Percentiles rank a stretch among this genome's conserved stretches.
phyloP scores from a whole-genome alignment of 768 basidiomycete species.

The Tylopilus subfusipes region DNA sequence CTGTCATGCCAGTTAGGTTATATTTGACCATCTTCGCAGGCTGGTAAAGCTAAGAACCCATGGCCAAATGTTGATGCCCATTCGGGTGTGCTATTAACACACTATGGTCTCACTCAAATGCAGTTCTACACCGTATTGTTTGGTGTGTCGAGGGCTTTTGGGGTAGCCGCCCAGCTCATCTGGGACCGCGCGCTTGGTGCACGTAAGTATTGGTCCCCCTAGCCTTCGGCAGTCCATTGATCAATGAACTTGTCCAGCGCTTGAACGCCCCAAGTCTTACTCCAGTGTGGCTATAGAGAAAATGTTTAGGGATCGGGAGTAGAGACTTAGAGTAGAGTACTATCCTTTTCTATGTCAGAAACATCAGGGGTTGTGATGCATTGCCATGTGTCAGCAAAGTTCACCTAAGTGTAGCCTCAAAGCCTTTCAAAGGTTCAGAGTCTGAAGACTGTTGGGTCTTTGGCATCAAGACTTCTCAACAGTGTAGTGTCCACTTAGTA shows the following conservation, averaged over 20 bases:
- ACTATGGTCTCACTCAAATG: slow-evolving; percentile 88
- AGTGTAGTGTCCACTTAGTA: too few relatives aligned
- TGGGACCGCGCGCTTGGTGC: slow-evolving; percentile 94
- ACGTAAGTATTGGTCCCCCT: slow-evolving; percentile 49
- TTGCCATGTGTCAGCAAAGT: too few relatives aligned
- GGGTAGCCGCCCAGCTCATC: slow-evolving; percentile 84
- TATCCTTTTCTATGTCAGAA: too few relatives aligned
- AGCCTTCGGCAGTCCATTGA: not conserved
- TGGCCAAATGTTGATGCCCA: slow-evolving; percentile 98
- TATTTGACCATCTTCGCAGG: slow-evolving; percentile 37
- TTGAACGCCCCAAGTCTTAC: slow-evolving; percentile 91
- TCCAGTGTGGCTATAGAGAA: slow-evolving; percentile 76
- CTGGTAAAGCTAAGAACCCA: slow-evolving; percentile 90
- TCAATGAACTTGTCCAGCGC: slow-evolving; percentile 41
- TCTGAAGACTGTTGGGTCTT: too few relatives aligned
- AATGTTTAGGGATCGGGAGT: slow-evolving; percentile 55
- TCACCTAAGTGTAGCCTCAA: too few relatives aligned
- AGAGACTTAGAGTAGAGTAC: not conserved
- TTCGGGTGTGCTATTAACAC: slow-evolving; percentile 82
- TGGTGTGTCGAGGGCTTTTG: slow-evolving; percentile 93
- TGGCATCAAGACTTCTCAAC: too few relatives aligned
- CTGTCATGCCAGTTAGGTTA: not conserved
- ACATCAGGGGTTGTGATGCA: too few relatives aligned
- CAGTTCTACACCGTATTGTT: slow-evolving; percentile 97
- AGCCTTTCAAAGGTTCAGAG: too few relatives aligned